These are phyloP conservation scores for Pholiota adiposa DNA, from an alignment of 1,284 basidiomycete species.

Conservation along the genomic window DNA sequence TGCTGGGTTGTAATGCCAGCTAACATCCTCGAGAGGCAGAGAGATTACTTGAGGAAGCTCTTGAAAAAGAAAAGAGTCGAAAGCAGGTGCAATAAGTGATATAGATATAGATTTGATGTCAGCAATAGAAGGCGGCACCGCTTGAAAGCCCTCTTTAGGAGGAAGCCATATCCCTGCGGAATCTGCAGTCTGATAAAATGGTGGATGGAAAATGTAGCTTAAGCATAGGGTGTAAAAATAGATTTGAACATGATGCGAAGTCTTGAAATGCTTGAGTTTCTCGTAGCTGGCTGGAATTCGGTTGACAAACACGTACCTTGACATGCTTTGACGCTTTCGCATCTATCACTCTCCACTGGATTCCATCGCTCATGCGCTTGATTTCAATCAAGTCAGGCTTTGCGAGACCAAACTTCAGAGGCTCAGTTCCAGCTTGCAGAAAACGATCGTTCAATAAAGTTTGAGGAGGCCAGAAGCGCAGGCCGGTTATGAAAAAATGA, in stretches of 20 bases:
- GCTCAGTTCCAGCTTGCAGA: slow-evolving; percentile 28
- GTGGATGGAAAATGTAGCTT: slow-evolving; percentile 37
- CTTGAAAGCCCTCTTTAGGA: slow-evolving; percentile 38
- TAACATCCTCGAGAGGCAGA: slow-evolving; percentile 34
- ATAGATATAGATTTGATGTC: slow-evolving; percentile 42
- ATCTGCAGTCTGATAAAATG: slow-evolving; percentile 37
- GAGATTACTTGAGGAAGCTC: slow-evolving; percentile 43
- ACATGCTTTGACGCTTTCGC: slow-evolving; percentile 50
- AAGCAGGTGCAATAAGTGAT: slow-evolving; percentile 39
- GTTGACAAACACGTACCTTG: slow-evolving; percentile 35
- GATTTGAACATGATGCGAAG: slow-evolving; percentile 53
- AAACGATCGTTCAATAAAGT: slow-evolving; percentile 38
- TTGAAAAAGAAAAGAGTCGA: slow-evolving; percentile 44
- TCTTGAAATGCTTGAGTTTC: slow-evolving; percentile 34
- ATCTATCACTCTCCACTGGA: slow-evolving; percentile 56
- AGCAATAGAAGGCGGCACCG: slow-evolving; percentile 35
- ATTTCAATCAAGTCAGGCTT: slow-evolving; percentile 55
- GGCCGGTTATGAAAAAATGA: slow-evolving; percentile 53
- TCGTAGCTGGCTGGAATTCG: background rate
- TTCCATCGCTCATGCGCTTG: slow-evolving; percentile 37
- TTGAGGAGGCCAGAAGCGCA: slow-evolving; percentile 45
- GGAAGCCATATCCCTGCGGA: slow-evolving; percentile 49
- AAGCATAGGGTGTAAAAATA: slow-evolving; percentile 54
- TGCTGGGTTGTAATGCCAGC: slow-evolving; percentile 52
- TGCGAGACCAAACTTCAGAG: slow-evolving; percentile 48